A percentile compares a stretch with the other conserved stretches of the same genome.
Conservation (phyloP, 2,329 filamentous ascomycete genomes). For the Trichoderma breve region DNA sequence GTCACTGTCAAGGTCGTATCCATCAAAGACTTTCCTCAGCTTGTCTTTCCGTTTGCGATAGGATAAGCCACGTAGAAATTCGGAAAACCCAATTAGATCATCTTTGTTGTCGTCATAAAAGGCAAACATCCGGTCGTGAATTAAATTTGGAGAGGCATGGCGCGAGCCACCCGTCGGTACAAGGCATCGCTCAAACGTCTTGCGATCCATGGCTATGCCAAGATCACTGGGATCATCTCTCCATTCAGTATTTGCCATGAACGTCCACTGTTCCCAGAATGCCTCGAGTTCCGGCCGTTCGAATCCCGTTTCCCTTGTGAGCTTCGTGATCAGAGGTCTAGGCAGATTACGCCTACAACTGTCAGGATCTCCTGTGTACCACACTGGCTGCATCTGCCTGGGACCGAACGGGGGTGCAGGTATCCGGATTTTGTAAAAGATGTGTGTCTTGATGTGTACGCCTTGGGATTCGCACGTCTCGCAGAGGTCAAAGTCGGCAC, state of each 20-base stretch:
- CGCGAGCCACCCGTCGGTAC: constrained; percentile 79
- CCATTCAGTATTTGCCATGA: constrained; percentile 85
- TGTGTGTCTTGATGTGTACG: constrained; percentile 81
- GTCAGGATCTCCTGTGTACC: constrained; percentile 85
- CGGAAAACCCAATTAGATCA: constrained; percentile 84
- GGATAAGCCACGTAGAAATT: constrained; percentile 82
- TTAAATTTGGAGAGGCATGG: constrained; percentile 77
- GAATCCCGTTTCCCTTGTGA: constrained; percentile 71
- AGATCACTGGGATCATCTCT: constrained; percentile 75
- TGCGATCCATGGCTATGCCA: constrained; percentile 81
- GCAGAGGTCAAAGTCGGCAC: constrained; percentile 92
- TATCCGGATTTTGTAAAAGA: constrained; percentile 94
- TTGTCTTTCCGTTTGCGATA: constrained; percentile 67
- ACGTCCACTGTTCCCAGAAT: constrained; percentile 95
- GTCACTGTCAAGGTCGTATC: constrained; percentile 87
- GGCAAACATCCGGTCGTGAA: constrained; percentile 94
- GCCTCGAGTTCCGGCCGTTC: constrained; percentile 88
- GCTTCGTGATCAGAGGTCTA: constrained; percentile 62
- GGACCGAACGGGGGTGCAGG: constrained; percentile 82
- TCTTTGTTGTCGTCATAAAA: constrained; percentile 94
- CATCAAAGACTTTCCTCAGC: constrained; percentile 73
- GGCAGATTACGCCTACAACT: constrained; percentile 67
- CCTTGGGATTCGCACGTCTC: constrained; percentile 83
- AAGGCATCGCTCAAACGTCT: constrained; percentile 88
- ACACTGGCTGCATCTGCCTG: constrained; percentile 75